Base-by-base conservation (phyloP, 1,284 basidiomycete species). In the Takashimella tepidaria region DNA sequence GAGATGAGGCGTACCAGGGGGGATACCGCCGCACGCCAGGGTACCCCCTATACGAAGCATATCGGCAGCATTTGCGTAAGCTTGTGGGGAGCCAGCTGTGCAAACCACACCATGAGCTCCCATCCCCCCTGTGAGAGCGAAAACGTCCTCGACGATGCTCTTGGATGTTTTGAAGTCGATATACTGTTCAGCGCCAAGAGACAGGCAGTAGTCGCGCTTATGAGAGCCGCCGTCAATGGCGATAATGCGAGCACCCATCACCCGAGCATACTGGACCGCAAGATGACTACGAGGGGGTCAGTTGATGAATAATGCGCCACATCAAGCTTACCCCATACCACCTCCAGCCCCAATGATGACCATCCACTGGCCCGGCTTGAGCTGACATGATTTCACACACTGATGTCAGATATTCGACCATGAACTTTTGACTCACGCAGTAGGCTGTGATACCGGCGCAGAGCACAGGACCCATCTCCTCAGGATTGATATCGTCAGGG, bases 1-100 rank as follows among this genome's bases (percentile, higher is more conserved):
- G 10, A 49, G 47, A 8, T 49, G 47, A 3, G 47, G 25, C 5
- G 26, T 49, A 20, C 47, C 47, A 6, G 47, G 47, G 12, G 47
- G 47, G 16, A 49, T 49, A 40, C 47, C 47, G 25, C 27, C 47
- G 19, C 47, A 49, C 6, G 47, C 47, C 2, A 49, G 27, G 3
- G 47, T 49, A 4, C 47, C 47, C 8, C 47, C 37, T 13, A 49
- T 49, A 49, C 47, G 47, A 16, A 49, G 47, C 47, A 49, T 49
- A 8, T 49, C 47, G 13, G 47, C 47, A 19, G 47, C 47, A 16
- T 40, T 31, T 20, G 47, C 47, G 37, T 49, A 49, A 2, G 47
- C 47, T 37, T 23, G 47, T 2, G 47, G 47, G 41, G 21, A 37
- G 5, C 47, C 47, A 2, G 47, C 47, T 27, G 25, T 31, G 40